Evolutionary conservation across 2,329 filamentous ascomycete species (phyloP), one percentile per base, ranked within the genome.

Genomic region (Apiospora malaysiana): DNA sequence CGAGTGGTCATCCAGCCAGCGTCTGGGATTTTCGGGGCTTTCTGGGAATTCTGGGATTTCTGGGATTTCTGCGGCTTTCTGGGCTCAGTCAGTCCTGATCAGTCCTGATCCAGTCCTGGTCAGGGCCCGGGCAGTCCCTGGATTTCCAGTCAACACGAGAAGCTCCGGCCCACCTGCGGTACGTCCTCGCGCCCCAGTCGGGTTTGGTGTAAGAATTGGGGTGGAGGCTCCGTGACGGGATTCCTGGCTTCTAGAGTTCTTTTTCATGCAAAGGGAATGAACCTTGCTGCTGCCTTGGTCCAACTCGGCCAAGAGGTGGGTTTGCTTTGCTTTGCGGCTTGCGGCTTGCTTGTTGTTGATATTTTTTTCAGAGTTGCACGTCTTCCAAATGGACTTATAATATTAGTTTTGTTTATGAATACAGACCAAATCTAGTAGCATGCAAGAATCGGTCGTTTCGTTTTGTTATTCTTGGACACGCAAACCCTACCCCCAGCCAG

Each of bases 11-110:
- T 59, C 51, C 65, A 46, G 65, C 65, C 65, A 40, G 65, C 40
- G 65, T 67, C 65, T 67, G 65, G 65, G 65, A 67, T 67, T 46
- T 67, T 46, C 45, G 65, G 65, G 65, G 51, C 51, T 67, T 67
- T 46, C 63, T 67, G 65, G 12, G 42, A 2, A 16, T 45, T 16
- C 42, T 45, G 42, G 42, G 42, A 67, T 67, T 46, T 46, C 45
- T 42, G 65, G 65, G 51, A 27, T 46, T 67, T 46, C 42, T 45
- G 42, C 42, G 42, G 42, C 14, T 45, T 45, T 16, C 42, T 45
- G 42, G 42, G 42, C 42, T 45, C 42, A 45, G 42, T 45, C 42
- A 45, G 42, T 45, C 42, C 12, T 45, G 42, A 45, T 45, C 40
- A 42, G 40, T 9, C 40, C 40, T 42, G 40, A 9, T 42, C 42